Evolutionary conservation across 2,329 filamentous ascomycete genomes (phyloP).

Genomic region (Calonectria ilicicola): DNA sequence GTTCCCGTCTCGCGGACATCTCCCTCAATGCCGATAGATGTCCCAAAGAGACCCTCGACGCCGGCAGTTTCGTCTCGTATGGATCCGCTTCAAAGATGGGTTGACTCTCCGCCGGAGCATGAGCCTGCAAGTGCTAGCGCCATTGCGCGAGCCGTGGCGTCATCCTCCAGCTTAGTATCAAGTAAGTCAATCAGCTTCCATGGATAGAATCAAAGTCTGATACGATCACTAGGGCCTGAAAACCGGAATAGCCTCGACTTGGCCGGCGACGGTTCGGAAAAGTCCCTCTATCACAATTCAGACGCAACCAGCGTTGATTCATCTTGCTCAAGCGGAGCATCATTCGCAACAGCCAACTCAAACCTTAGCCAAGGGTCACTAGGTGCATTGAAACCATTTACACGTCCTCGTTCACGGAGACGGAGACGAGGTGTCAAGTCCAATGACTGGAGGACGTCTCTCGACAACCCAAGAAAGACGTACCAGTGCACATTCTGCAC

Average conservation of each 20-base stretch:
- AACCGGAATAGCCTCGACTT: not conserved
- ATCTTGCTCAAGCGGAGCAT: constrained; percentile 20
- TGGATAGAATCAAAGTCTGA: not conserved
- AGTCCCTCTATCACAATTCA: constrained; percentile 9
- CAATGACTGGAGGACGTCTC: not conserved
- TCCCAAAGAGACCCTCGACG: constrained; percentile 57
- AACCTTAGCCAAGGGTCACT: constrained; percentile 9
- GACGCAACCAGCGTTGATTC: constrained; percentile 15
- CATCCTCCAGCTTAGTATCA: constrained; percentile 17
- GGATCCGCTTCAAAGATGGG: constrained; percentile 44
- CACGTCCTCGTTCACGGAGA: constrained; percentile 16
- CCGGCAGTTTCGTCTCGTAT: constrained; percentile 43
- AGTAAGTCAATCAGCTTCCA: not conserved
- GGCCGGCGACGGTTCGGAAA: constrained; percentile 8
- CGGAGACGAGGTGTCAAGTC: constrained; percentile 15
- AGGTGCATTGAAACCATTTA: not conserved
- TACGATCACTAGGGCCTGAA: not conserved
- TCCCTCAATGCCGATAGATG: constrained; percentile 60
- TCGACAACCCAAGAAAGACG: constrained; percentile 17
- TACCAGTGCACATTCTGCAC: constrained; percentile 59
- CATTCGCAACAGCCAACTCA: constrained; percentile 10
- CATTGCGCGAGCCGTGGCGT: constrained; percentile 43
- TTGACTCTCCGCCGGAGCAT: constrained; percentile 45
- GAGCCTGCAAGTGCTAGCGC: constrained; percentile 44
- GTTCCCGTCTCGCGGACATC: constrained; percentile 47